A percentile compares a stretch with the other conserved stretches of the same genome.
These are phyloP conservation scores for Phytophthora lateralis DNA, from an alignment of 352 stramenopile species.

Conservation along the genomic window DNA sequence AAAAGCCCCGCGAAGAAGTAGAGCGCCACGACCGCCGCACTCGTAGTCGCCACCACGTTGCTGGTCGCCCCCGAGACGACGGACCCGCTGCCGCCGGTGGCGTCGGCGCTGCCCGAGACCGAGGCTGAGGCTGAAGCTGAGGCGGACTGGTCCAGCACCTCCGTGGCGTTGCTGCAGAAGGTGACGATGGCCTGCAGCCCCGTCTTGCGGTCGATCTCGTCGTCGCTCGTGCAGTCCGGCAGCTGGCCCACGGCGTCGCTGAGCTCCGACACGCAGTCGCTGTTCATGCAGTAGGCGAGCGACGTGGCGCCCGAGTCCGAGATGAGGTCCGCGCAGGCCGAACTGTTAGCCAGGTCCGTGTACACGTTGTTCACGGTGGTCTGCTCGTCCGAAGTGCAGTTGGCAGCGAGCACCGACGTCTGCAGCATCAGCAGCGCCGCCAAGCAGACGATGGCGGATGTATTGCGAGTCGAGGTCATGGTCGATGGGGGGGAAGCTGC, in stretches of 20 bases:
- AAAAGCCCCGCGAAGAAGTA: slow-evolving; percentile 26
- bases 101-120: slow-evolving; percentile 9
- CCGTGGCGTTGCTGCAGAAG: slow-evolving; percentile 26
- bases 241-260: slow-evolving; percentile 27
- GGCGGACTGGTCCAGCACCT: slow-evolving; percentile 23
- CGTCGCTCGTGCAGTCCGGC: slow-evolving; percentile 38
- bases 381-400: slow-evolving; percentile 37
- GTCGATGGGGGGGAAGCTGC: neutral
- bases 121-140: slow-evolving; percentile 17
- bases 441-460: slow-evolving; percentile 7
- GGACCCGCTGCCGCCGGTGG: slow-evolving; percentile 7
- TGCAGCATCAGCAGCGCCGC: slow-evolving; percentile 20
- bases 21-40: slow-evolving; percentile 11
- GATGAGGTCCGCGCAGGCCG: slow-evolving; percentile 28
- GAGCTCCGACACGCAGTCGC: slow-evolving; percentile 34
- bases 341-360: slow-evolving; percentile 26
- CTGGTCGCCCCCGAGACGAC: slow-evolving; percentile 12
- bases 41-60: slow-evolving; percentile 1
- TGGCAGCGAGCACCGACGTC: slow-evolving; percentile 13
- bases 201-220: slow-evolving; percentile 35
- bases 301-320: slow-evolving; percentile 33
- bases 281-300: slow-evolving; percentile 41
- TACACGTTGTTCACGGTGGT: slow-evolving; percentile 38
- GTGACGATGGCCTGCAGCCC: slow-evolving; percentile 29
- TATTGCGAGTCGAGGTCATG: slow-evolving; percentile 17